Conservation (phyloP, 495 filamentous ascomycete genomes). For the Trichoderma erinaceum region DNA sequence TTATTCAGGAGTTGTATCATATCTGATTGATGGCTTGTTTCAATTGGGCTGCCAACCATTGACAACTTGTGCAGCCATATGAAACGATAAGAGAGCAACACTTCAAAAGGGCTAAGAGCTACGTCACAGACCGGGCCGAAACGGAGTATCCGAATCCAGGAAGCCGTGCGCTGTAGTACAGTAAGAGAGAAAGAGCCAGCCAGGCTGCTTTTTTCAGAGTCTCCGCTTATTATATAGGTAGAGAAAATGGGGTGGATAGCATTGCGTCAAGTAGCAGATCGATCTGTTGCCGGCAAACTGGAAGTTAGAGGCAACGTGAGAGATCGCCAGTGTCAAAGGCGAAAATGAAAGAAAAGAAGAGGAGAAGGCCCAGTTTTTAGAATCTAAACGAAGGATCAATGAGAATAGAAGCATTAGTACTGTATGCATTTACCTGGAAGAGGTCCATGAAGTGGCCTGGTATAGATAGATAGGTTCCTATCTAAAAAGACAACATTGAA, state of each 20-base stretch:
- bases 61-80: no score
- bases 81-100: neutral
- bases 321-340: constrained; percentile 1
- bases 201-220: neutral
- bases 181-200: neutral
- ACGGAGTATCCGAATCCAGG: constrained; percentile 2
- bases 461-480: no score
- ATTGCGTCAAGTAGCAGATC: constrained; percentile 9
- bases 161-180: neutral
- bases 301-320: neutral
- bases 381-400: no score
- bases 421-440: no score
- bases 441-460: no score
- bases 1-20: no score
- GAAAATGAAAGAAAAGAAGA: no score
- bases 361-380: no score
- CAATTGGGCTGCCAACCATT: no score
- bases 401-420: no score
- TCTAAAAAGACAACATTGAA: no score
- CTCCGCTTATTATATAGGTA: neutral
- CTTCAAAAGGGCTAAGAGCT: neutral
- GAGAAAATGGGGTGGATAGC: neutral
- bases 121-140: constrained; percentile 3
- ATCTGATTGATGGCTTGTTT: no score
- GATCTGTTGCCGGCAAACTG: neutral